phyloP scores from a whole-genome alignment of 768 basidiomycete species.

The Chalciporus piperatus region DNA sequence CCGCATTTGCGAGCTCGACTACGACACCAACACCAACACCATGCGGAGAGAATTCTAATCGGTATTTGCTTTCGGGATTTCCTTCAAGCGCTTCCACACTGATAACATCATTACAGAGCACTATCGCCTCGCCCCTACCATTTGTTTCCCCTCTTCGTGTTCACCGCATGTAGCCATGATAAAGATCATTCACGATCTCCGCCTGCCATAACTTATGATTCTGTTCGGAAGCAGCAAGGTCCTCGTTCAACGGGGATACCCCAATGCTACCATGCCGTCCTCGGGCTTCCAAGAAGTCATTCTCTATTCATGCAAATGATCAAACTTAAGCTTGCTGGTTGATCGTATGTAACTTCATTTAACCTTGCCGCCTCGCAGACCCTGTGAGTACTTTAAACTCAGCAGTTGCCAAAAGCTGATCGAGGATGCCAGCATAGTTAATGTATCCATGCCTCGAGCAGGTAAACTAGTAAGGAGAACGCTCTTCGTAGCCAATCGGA shows the following conservation, averaged over 20 bases:
- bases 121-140: slow-evolving; percentile 3
- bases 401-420: slow-evolving; percentile 11
- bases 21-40: slow-evolving; percentile 21
- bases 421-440: slow-evolving; percentile 10
- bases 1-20: slow-evolving; percentile 28
- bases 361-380: not conserved
- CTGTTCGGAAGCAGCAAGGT: slow-evolving; percentile 7
- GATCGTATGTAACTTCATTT: slow-evolving; percentile 20
- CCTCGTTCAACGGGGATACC: slow-evolving; percentile 4
- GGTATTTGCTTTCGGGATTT: slow-evolving; percentile 13
- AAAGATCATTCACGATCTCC: slow-evolving; percentile 7
- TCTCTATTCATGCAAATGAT: slow-evolving; percentile 1
- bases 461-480: not conserved
- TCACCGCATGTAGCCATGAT: slow-evolving; percentile 17
- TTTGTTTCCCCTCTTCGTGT: slow-evolving; percentile 12
- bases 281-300: not conserved
- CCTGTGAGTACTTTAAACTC: slow-evolving; percentile 15
- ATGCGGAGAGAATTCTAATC: slow-evolving; percentile 33
- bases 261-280: slow-evolving; percentile 1
- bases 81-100: not conserved
- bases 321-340: slow-evolving; percentile 23
- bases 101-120: slow-evolving; percentile 1
- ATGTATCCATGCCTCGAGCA: not conserved
- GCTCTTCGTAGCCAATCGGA: slow-evolving; percentile 1
- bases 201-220: not conserved